phyloP scores from a whole-genome alignment of 1,284 basidiomycete genomes.

The Rhodofomes roseus region DNA sequence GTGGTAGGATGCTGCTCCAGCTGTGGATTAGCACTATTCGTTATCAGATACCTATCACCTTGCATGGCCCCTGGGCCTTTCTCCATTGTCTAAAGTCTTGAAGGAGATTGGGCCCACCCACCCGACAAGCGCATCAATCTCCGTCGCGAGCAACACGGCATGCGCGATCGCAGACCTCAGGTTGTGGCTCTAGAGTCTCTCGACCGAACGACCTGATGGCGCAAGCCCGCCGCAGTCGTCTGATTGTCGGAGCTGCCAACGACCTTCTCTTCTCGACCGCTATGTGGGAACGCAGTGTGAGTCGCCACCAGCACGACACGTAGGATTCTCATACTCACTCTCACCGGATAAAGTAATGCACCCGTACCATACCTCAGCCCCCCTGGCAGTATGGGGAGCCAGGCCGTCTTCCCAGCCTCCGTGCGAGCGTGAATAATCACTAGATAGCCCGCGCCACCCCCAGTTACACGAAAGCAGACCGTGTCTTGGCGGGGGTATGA shows the following conservation, averaged over 20 bases:
- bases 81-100: background rate
- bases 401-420: constrained; percentile 5
- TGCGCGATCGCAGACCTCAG: background rate
- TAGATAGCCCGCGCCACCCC: constrained; percentile 2
- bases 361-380: background rate
- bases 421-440: constrained; percentile 7
- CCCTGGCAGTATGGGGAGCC: background rate
- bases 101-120: background rate
- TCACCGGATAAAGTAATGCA: constrained; percentile 1
- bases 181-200: background rate
- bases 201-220: background rate
- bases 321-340: background rate
- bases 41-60: background rate
- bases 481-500: background rate
- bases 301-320: background rate
- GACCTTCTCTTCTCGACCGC: background rate
- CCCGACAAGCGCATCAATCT: background rate
- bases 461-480: background rate
- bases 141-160: background rate
- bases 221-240: background rate
- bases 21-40: background rate
- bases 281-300: background rate
- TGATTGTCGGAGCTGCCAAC: background rate
- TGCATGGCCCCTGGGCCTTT: background rate
- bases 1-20: background rate